Conservation (phyloP, 2,329 filamentous ascomycete species). For the Microcera coccophila region DNA sequence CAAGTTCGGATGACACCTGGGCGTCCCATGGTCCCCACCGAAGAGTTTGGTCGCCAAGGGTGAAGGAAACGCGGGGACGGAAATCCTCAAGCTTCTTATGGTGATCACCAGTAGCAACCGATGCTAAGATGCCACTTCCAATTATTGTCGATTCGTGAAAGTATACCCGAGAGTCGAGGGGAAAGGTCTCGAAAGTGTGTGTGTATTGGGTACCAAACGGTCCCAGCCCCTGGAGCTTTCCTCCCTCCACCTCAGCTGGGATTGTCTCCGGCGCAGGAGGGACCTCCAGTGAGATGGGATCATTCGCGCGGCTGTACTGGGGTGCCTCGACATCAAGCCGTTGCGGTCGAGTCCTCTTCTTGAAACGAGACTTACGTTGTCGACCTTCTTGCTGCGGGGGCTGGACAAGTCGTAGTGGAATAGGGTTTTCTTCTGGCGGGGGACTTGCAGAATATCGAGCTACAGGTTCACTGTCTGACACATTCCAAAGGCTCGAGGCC, state of each 20-base stretch:
- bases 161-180: conserved; percentile 51
- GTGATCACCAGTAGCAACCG: conserved; percentile 32
- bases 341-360: conserved; percentile 43
- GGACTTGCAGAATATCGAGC: conserved; percentile 18
- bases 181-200: conserved; percentile 60
- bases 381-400: conserved; percentile 1
- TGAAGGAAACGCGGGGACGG: conserved; percentile 39
- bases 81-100: conserved; percentile 26
- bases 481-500: conserved; percentile 15
- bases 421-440: conserved; percentile 21
- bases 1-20: conserved; percentile 57
- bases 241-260: conserved; percentile 15
- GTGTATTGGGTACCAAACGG: conserved; percentile 60
- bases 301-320: conserved; percentile 51
- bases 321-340: conserved; percentile 48
- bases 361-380: conserved; percentile 30
- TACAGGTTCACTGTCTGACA: conserved; percentile 12
- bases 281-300: conserved; percentile 39
- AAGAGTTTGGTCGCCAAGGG: conserved; percentile 47
- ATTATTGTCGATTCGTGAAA: conserved; percentile 59
- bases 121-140: conserved; percentile 49
- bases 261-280: conserved; percentile 10
- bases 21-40: conserved; percentile 57
- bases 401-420: conserved; percentile 17
- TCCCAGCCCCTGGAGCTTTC: conserved; percentile 49